Evolutionary conservation across 208 protist species (phyloP), one percentile per base, ranked within the genome.

Genomic region (Angomonas ambiguus): DNA sequence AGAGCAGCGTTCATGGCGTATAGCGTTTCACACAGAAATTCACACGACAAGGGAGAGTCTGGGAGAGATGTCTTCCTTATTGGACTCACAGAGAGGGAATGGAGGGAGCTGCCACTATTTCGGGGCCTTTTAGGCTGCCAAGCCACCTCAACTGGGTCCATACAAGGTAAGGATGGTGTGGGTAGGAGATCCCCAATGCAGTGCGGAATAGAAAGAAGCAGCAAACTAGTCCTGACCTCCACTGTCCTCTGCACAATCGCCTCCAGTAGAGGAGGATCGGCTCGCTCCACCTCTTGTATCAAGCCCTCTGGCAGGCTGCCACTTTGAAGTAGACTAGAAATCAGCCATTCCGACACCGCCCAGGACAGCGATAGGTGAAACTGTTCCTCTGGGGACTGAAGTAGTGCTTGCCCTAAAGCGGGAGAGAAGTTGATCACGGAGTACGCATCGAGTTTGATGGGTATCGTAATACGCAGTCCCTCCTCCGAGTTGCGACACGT

Each of bases 381-480:
- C 3, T 22, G 2, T 8, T n/a, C 20, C 5, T 32, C 35, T 0
- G 76, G 49, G 5, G 30, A 64, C 4, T 51, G 13, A 6, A 86
- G 30, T 22, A 86, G 63, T 6, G 53, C 63, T 5, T 67, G 32
- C 2, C 76, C 68, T 2, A 65, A 18, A 22, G 3, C 24, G 5
- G 80, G 80, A 1, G 63, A 78, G 22, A 53, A 28, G 45, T 80
- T 65, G 2, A 80, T 45, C 1, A 82, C 67, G 57, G 72, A 70
- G 38, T 80, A 83, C 27, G 72, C 69, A 55, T 86, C 80, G 33
- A 86, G 41, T 24, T 34, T 76, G 2, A 82, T 24, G 25, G 57
- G 68, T 5, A 77, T 25, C 45, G 24, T 20, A 53, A 53, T 53
- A 5, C 8, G 45, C 20, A 5, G 3, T n/a, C 10, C 45, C 3